Percentiles rank a stretch among this genome's conserved stretches.
These are phyloP conservation scores for Fusarium kyushuense DNA, from an alignment of 2,329 filamentous ascomycete species.

Conservation along the genomic window DNA sequence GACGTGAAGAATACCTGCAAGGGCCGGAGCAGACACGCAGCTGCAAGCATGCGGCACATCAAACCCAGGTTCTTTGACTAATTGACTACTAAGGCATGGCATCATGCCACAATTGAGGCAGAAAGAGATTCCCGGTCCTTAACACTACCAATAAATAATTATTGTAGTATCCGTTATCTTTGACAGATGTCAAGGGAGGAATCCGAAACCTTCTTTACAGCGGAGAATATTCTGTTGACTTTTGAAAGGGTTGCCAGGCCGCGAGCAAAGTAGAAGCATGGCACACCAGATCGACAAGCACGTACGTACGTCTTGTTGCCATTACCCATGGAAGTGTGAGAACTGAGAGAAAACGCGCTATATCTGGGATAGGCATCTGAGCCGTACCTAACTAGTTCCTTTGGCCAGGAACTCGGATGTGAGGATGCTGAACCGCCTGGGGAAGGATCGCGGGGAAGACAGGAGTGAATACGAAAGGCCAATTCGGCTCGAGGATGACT, in stretches of 20 bases:
- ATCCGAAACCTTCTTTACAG: not conserved
- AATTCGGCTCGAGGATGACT: not conserved
- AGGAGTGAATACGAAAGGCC: not conserved
- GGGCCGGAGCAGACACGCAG: slow-evolving; percentile 16
- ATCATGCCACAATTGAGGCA: slow-evolving; percentile 32
- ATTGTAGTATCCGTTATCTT: not conserved
- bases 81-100: not conserved
- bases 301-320: not conserved
- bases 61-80: slow-evolving; percentile 6
- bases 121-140: slow-evolving; percentile 8
- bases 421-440: slow-evolving; percentile 18
- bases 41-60: slow-evolving; percentile 24
- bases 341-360: slow-evolving; percentile 9
- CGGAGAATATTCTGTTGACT: not conserved
- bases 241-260: slow-evolving; percentile 6
- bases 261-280: not conserved
- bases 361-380: slow-evolving; percentile 32
- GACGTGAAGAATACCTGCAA: slow-evolving; percentile 11
- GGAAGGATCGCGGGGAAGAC: slow-evolving; percentile 32
- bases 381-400: slow-evolving; percentile 10
- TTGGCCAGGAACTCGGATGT: slow-evolving; percentile 1
- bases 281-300: not conserved
- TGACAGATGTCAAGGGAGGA: slow-evolving; percentile 8
- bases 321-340: not conserved
- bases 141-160: slow-evolving; percentile 1